These are phyloP conservation scores for Aspergillus ibericus DNA, from an alignment of 2,329 filamentous ascomycete genomes.

Conservation along the genomic window DNA sequence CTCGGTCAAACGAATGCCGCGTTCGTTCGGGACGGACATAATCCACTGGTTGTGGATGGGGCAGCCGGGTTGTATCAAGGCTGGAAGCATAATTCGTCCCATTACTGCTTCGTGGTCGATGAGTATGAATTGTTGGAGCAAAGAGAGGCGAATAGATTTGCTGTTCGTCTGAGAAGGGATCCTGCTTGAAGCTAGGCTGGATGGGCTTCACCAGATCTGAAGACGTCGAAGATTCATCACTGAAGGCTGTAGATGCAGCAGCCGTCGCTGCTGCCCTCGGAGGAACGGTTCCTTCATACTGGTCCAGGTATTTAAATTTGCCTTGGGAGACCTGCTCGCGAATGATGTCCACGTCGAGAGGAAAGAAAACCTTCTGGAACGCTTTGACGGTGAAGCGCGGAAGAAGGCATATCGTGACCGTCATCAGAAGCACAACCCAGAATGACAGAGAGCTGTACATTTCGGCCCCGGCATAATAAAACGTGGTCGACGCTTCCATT, in stretches of 20 bases:
- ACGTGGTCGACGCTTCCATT: constrained; percentile 57
- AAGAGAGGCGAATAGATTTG: constrained; percentile 91
- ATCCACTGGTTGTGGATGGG: constrained; percentile 63
- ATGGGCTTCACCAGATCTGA: constrained; percentile 49
- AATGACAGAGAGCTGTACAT: constrained; percentile 80
- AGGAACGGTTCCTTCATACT: constrained; percentile 54
- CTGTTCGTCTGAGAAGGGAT: constrained; percentile 77
- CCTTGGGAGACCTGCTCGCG: constrained; percentile 86
- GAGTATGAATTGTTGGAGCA: constrained; percentile 71
- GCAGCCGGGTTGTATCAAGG: constrained; percentile 45
- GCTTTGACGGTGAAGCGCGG: constrained; percentile 85
- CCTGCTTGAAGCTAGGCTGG: constrained; percentile 58
- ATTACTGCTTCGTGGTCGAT: constrained; percentile 83
- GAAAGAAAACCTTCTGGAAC: constrained; percentile 90
- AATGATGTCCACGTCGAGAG: constrained; percentile 91
- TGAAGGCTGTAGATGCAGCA: constrained; percentile 39
- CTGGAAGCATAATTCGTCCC: constrained; percentile 80
- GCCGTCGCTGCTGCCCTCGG: constrained; percentile 46
- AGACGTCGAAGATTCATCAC: constrained; percentile 42
- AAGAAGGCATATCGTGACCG: constrained; percentile 77
- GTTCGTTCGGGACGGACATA: constrained; percentile 70
- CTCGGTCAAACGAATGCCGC: constrained; percentile 81
- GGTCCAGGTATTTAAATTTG: constrained; percentile 72
- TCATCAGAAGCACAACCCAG: constrained; percentile 80
- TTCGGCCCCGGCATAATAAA: constrained; percentile 76